These are phyloP conservation scores for Xylaria digitata DNA, from an alignment of 2,329 filamentous ascomycete genomes.

Conservation along the genomic window DNA sequence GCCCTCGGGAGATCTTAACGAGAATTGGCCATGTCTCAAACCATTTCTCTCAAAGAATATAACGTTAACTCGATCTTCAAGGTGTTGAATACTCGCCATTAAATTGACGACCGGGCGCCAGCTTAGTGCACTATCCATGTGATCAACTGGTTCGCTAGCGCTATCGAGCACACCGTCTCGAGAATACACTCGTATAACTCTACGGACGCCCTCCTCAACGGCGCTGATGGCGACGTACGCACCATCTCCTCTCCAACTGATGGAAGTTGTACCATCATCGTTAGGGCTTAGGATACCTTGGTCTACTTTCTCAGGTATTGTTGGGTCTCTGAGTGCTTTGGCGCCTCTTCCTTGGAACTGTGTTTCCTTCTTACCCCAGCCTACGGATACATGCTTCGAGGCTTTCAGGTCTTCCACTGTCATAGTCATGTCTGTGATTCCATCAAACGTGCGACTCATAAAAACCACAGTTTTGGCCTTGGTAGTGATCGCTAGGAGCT, in stretches of 20 bases:
- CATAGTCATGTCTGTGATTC: constrained; percentile 79
- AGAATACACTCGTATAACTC: constrained; percentile 89
- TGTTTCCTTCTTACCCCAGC: constrained; percentile 98
- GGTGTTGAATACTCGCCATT: constrained; percentile 84
- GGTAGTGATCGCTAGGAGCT: constrained; percentile 86
- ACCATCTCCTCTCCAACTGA: constrained; percentile 96
- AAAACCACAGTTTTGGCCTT: constrained; percentile 82
- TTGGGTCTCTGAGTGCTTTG: constrained; percentile 88
- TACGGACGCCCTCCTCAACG: constrained; percentile 74
- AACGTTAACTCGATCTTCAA: constrained; percentile 77
- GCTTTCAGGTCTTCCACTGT: constrained; percentile 80
- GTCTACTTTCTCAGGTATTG: constrained; percentile 91
- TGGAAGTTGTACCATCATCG: constrained; percentile 77
- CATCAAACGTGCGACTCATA: constrained; percentile 93
- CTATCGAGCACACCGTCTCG: constrained; percentile 91
- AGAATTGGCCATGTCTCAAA: constrained; percentile 94
- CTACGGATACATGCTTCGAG: constrained; percentile 95
- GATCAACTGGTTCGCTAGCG: constrained; percentile 93
- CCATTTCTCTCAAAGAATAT: constrained; percentile 98
- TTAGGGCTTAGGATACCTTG: constrained; percentile 78
- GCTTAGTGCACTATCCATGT: constrained; percentile 85
- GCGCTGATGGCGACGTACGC: constrained; percentile 89
- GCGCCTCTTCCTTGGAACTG: constrained; percentile 95
- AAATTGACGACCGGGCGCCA: constrained; percentile 94
- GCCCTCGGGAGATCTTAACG: constrained; percentile 74